Evolutionary conservation across 2,329 filamentous ascomycete genomes (phyloP).

Genomic region (Claviceps sp.): DNA sequence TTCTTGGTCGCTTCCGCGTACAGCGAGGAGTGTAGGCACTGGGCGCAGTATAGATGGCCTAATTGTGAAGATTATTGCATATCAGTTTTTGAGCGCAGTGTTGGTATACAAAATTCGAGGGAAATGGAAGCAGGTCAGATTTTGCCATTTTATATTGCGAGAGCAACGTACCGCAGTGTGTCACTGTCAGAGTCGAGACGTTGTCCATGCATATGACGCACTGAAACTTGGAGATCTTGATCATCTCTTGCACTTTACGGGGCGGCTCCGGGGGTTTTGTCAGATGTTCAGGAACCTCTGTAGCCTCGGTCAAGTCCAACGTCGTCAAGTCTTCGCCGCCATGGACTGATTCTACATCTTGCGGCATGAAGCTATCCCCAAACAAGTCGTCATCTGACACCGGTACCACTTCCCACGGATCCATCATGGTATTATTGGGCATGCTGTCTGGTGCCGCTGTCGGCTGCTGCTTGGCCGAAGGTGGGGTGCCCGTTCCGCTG

Average conservation of each 20-base stretch:
- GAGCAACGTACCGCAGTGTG: constrained; percentile 47
- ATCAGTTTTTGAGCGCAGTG: background rate
- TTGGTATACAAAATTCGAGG: too few species aligned
- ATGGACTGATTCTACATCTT: background rate
- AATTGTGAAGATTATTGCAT: too few species aligned
- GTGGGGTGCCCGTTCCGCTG: constrained; percentile 1
- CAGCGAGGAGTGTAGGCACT: constrained; percentile 48
- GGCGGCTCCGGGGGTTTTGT: constrained; percentile 18
- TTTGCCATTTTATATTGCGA: background rate
- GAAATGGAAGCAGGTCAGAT: background rate
- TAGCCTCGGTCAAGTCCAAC: constrained; percentile 26
- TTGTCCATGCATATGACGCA: constrained; percentile 58
- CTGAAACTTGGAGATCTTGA: constrained; percentile 44
- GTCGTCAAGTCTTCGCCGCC: constrained; percentile 16
- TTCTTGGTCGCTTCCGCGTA: constrained; percentile 41
- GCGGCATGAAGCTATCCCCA: constrained; percentile 9
- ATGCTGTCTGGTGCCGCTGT: constrained; percentile 5
- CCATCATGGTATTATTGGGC: background rate
- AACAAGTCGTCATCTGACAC: constrained; percentile 16
- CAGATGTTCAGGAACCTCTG: constrained; percentile 30
- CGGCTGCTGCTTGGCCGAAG: constrained; percentile 16
- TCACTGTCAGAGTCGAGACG: constrained; percentile 43
- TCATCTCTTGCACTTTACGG: constrained; percentile 30
- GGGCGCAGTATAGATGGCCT: constrained; percentile 51
- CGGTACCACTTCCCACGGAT: background rate